Evolutionary conservation across 371 early-diverging fungal species (phyloP).

Genomic region (Zopfochytrium polystomum): DNA sequence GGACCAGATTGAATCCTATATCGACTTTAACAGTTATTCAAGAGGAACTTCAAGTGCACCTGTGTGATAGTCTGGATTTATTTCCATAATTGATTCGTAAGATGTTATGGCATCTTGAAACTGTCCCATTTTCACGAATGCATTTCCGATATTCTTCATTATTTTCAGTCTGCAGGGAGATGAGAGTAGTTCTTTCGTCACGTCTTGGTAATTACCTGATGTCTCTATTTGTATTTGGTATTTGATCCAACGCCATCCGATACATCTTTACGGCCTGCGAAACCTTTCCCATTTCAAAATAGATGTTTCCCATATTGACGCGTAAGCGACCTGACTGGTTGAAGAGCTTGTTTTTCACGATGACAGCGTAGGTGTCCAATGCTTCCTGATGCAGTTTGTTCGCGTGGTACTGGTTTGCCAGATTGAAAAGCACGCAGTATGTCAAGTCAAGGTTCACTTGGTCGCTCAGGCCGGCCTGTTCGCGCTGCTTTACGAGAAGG

Average conservation of each 20-base stretch:
- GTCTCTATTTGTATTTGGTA: constrained; percentile 46
- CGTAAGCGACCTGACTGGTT: constrained; percentile 51
- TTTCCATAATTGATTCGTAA: constrained; percentile 55
- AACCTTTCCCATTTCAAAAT: constrained; percentile 51
- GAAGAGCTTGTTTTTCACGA: constrained; percentile 58
- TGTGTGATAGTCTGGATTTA: constrained; percentile 49
- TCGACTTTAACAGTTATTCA: not conserved
- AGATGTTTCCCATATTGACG: constrained; percentile 60
- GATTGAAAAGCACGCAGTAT: constrained; percentile 53
- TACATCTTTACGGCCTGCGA: constrained; percentile 59
- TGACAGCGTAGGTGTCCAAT: constrained; percentile 47
- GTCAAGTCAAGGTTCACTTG: constrained; percentile 54
- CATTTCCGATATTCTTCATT: constrained; percentile 53
- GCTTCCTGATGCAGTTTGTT: constrained; percentile 56
- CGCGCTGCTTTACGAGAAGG: constrained; percentile 46
- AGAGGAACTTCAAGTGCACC: constrained; percentile 28
- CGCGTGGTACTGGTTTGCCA: constrained; percentile 51
- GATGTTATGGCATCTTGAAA: constrained; percentile 57
- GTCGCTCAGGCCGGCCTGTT: constrained; percentile 46
- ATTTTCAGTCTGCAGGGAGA: constrained; percentile 42
- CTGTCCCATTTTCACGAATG: constrained; percentile 52
- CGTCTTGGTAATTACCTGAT: constrained; percentile 35
- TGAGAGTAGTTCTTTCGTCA: not conserved
- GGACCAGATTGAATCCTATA: constrained; percentile 50
- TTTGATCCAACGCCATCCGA: constrained; percentile 59